A percentile compares a stretch with the other conserved stretches of the same genome.
These are phyloP conservation scores for Clitopilus passeckerianus DNA, from an alignment of 768 basidiomycete species.

Conservation along the genomic window DNA sequence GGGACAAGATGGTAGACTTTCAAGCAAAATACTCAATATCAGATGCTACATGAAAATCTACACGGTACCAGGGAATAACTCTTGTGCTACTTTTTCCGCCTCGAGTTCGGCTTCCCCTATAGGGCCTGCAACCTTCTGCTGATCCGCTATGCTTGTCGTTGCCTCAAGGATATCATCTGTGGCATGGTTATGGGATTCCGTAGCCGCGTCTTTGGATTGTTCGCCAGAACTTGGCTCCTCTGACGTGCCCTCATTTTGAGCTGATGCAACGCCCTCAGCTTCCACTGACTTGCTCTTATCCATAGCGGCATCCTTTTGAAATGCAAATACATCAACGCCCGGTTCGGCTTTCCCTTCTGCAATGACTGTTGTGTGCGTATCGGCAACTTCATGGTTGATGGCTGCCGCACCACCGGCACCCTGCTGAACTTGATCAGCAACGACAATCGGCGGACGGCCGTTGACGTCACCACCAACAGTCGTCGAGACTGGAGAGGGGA, in stretches of 20 bases:
- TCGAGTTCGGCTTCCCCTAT: constrained; percentile 43
- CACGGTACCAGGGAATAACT: constrained; percentile 42
- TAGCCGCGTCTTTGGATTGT: background rate
- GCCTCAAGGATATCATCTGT: constrained; percentile 2
- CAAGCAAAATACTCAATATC: background rate
- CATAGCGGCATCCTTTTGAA: constrained; percentile 40
- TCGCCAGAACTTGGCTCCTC: background rate
- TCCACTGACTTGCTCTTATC: constrained; percentile 7
- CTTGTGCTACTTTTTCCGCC: constrained; percentile 48
- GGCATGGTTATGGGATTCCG: constrained; percentile 1
- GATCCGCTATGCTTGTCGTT: constrained; percentile 5
- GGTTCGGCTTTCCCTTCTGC: constrained; percentile 58
- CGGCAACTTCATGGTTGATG: constrained; percentile 7
- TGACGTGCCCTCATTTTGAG: too few species aligned
- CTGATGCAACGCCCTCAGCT: background rate
- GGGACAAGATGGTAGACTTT: background rate
- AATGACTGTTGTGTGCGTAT: constrained; percentile 30
- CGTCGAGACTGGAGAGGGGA: constrained; percentile 28
- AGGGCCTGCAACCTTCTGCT: constrained; percentile 30
- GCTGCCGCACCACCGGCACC: constrained; percentile 3
- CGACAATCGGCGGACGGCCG: constrained; percentile 52
- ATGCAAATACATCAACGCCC: constrained; percentile 69
- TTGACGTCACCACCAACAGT: constrained; percentile 48
- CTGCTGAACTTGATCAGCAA: constrained; percentile 33
- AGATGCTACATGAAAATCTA: constrained; percentile 5